Conservation (phyloP, 345 rosid species). For the Citrus trifoliata region DNA sequence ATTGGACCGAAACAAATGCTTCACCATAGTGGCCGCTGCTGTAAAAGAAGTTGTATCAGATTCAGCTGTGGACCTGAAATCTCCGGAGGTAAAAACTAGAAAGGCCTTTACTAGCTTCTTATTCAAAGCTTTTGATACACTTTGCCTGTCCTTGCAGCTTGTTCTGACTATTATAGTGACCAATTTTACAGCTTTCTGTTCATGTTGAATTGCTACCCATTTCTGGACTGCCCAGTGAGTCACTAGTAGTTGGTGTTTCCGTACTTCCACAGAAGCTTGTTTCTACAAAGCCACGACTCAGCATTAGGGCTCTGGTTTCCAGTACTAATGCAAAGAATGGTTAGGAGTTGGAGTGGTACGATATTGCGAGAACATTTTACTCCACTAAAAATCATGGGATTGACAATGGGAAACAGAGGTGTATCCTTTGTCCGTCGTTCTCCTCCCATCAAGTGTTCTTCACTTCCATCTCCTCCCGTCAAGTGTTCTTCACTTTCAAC, state of each 20-base stretch:
- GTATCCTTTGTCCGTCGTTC: not conserved
- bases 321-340: conserved; percentile 41
- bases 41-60: conserved; percentile 76
- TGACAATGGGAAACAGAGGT: not conserved
- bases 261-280: conserved; percentile 69
- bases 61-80: conserved; percentile 78
- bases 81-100: conserved; percentile 60
- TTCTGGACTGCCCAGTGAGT: conserved; percentile 58
- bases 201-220: conserved; percentile 86
- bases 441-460: not conserved
- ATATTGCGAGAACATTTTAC: not conserved
- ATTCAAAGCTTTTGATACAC: not conserved
- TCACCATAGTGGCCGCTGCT: conserved; percentile 71
- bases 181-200: conserved; percentile 57
- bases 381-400: not conserved
- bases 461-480: not conserved
- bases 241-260: conserved; percentile 67
- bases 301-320: conserved; percentile 62
- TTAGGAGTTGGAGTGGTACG: conserved; percentile 9
- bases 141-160: not conserved
- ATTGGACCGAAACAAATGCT: conserved; percentile 79
- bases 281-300: conserved; percentile 76
- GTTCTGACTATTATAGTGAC: not conserved
- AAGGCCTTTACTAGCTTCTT: not conserved
- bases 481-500: not conserved